Evolutionary conservation across 129 eudicot genomes (phyloP).

Genomic region (Cynara cardunculus): DNA sequence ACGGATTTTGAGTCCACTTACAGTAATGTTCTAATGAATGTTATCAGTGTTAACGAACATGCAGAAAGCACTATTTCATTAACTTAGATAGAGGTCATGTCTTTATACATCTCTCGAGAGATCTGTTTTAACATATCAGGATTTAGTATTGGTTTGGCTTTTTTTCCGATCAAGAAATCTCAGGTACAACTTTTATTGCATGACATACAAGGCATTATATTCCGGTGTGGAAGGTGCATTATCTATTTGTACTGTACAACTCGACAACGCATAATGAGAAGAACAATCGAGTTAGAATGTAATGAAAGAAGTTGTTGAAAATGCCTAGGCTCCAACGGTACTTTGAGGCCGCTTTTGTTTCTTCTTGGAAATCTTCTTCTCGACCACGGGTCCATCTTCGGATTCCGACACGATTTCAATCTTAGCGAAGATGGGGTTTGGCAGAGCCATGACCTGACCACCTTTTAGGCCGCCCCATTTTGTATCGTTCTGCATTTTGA

Average conservation of each 20-base stretch:
- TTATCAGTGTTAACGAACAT: slow-evolving; percentile 27
- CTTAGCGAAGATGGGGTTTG: slow-evolving; percentile 76
- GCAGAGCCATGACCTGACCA: slow-evolving; percentile 75
- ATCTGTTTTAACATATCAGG: too few relatives aligned
- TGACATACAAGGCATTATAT: not conserved
- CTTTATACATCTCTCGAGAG: too few relatives aligned
- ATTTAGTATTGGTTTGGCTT: not conserved
- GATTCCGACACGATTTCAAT: slow-evolving; percentile 42
- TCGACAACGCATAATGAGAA: slow-evolving; percentile 3
- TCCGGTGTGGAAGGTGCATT: not conserved
- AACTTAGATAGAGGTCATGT: not conserved
- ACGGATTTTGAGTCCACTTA: slow-evolving; percentile 17
- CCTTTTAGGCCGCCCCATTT: slow-evolving; percentile 92
- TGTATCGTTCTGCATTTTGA: slow-evolving; percentile 57
- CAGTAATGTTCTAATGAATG: slow-evolving; percentile 17
- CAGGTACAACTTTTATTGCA: not conserved
- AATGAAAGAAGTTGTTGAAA: not conserved
- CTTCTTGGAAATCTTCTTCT: slow-evolving; percentile 56
- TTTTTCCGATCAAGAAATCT: not conserved
- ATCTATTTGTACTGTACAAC: not conserved
- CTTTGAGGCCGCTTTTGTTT: slow-evolving; percentile 39
- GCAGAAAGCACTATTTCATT: slow-evolving; percentile 24
- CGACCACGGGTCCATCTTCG: slow-evolving; percentile 25
- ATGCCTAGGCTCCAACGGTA: slow-evolving; percentile 34
- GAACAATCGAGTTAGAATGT: not conserved